Percentiles rank a stretch among this genome's conserved stretches.
phyloP scores from a whole-genome alignment of 108 stramenopile genomes.

The Nitzschia palea region DNA sequence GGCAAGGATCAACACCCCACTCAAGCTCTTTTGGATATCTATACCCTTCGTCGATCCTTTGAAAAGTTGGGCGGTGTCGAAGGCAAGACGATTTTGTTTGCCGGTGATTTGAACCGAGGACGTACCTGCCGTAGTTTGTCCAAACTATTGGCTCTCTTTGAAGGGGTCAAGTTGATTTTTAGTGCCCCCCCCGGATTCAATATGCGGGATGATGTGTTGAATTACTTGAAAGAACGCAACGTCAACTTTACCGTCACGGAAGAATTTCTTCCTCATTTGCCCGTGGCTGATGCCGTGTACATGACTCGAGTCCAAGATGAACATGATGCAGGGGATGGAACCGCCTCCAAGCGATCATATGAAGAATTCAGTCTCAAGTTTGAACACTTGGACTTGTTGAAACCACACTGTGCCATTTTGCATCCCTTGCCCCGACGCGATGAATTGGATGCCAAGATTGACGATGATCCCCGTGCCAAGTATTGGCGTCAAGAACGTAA shows the following conservation, averaged over 20 bases:
- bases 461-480: slow-evolving; percentile 93
- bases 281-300: slow-evolving; percentile 11
- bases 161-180: slow-evolving; percentile 58
- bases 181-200: slow-evolving; percentile 79
- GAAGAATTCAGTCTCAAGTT: slow-evolving; percentile 67
- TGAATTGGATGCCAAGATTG: slow-evolving; percentile 92
- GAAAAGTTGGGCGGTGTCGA: slow-evolving; percentile 68
- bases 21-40: slow-evolving; percentile 96
- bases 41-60: slow-evolving; percentile 67
- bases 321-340: slow-evolving; percentile 81
- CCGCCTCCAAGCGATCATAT: slow-evolving; percentile 50
- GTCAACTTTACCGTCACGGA: slow-evolving; percentile 65
- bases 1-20: slow-evolving; percentile 98
- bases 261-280: slow-evolving; percentile 6
- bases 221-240: slow-evolving; percentile 53
- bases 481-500: slow-evolving; percentile 99
- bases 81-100: slow-evolving; percentile 66
- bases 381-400: slow-evolving; percentile 16
- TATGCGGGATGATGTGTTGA: slow-evolving; percentile 85
- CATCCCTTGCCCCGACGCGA: slow-evolving; percentile 87
- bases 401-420: slow-evolving; percentile 50
- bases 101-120: slow-evolving; percentile 96
- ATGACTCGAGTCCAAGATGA: slow-evolving; percentile 95
- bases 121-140: slow-evolving; percentile 96
- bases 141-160: slow-evolving; percentile 74